phyloP scores from a whole-genome alignment of 2,329 filamentous ascomycete genomes.

The Trichoderma harzianum region DNA sequence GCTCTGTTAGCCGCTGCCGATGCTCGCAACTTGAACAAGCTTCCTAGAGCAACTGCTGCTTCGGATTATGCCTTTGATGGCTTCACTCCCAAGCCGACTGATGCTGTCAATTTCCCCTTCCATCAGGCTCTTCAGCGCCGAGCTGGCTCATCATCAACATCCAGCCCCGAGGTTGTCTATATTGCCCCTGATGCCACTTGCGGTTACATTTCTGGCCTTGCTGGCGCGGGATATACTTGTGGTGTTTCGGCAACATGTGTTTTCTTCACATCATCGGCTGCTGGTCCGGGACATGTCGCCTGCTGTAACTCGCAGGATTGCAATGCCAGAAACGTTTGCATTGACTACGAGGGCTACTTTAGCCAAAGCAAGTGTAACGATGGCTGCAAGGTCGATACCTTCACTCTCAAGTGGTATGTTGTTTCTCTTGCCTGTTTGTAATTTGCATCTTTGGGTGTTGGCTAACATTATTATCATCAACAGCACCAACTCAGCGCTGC shows the following conservation, averaged over 20 bases:
- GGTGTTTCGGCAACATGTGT: slow-evolving; percentile 35
- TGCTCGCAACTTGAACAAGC: slow-evolving; percentile 28
- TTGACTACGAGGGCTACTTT: slow-evolving; percentile 37
- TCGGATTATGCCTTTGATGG: slow-evolving; percentile 35
- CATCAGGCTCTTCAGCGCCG: slow-evolving; percentile 30
- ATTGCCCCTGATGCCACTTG: slow-evolving; percentile 50
- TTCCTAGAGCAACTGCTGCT: slow-evolving; percentile 33
- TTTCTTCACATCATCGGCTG: slow-evolving; percentile 34
- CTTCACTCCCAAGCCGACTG: slow-evolving; percentile 41
- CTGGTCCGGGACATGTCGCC: slow-evolving; percentile 36
- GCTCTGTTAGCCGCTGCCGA: slow-evolving; percentile 32
- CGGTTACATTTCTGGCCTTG: slow-evolving; percentile 44
- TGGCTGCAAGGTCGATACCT: slow-evolving; percentile 39
- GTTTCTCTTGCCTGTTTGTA: not conserved
- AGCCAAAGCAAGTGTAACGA: slow-evolving; percentile 38
- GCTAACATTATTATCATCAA: not conserved
- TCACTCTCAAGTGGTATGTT: slow-evolving; percentile 46
- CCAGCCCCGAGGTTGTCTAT: slow-evolving; percentile 32
- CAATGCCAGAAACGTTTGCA: slow-evolving; percentile 35
- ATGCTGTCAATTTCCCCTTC: slow-evolving; percentile 32
- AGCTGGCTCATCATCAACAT: slow-evolving; percentile 12
- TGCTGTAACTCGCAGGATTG: slow-evolving; percentile 41
- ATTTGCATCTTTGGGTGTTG: not conserved
- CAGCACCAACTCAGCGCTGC: slow-evolving; percentile 35
- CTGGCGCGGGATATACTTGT: slow-evolving; percentile 42